Evolutionary conservation across 257 asterid species (phyloP).

Genomic region (Dorcoceras hygrometricum): DNA sequence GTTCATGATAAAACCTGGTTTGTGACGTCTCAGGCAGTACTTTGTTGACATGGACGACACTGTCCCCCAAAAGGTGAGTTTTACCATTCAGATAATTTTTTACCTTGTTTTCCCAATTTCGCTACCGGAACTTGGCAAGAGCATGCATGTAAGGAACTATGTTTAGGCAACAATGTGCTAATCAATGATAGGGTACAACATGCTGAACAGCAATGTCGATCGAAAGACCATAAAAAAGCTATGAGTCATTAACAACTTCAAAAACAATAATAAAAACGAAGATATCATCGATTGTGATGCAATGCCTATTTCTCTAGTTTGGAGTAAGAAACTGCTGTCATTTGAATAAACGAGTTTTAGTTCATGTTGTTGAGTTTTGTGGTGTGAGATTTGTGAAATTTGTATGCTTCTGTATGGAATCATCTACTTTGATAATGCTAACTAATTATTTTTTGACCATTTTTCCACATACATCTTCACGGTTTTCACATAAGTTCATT

Average conservation of each 20-base stretch:
- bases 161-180: too few relatives aligned
- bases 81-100: constrained; percentile 14
- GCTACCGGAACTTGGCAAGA: too few relatives aligned
- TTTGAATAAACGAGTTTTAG: neutral
- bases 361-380: neutral
- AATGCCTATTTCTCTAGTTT: neutral
- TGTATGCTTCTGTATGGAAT: neutral
- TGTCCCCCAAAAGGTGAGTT: constrained; percentile 52
- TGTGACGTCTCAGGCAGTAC: constrained; percentile 44
- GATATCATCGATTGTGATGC: neutral
- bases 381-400: neutral
- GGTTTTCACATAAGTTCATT: neutral
- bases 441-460: neutral
- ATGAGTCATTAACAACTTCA: neutral
- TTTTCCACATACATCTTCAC: neutral
- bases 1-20: constrained; percentile 10
- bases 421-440: neutral
- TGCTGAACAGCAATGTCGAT: too few relatives aligned
- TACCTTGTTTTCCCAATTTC: too few relatives aligned
- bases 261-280: neutral
- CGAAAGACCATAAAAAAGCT: too few relatives aligned
- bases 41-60: constrained; percentile 50
- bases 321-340: neutral
- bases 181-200: too few relatives aligned
- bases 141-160: too few relatives aligned